Conservation (phyloP, 441 rosid species). For the Codiaeum variegatum region DNA sequence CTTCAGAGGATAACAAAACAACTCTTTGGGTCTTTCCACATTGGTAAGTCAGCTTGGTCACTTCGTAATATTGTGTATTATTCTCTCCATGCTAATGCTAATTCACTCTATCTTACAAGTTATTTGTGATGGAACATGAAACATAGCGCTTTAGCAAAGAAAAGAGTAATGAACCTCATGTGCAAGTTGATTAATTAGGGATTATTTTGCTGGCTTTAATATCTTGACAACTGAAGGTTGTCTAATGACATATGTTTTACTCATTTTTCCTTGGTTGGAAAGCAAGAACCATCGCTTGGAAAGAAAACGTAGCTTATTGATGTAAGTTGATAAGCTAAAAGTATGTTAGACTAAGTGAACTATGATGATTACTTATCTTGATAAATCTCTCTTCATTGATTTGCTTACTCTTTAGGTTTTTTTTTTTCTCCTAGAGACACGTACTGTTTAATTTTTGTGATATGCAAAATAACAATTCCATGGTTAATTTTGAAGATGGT, state of each 20-base stretch:
- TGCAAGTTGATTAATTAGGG: not conserved
- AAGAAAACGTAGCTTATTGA: too few relatives aligned
- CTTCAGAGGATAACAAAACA: conserved; percentile 77
- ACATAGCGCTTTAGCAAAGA: not conserved
- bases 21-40: conserved; percentile 65
- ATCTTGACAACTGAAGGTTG: not conserved
- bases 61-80: not conserved
- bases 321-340: too few relatives aligned
- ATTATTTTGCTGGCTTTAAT: not conserved
- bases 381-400: not conserved
- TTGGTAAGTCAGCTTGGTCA: conserved; percentile 44
- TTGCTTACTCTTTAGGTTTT: not conserved
- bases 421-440: not conserved
- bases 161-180: not conserved
- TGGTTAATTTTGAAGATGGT: conserved; percentile 3
- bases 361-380: too few relatives aligned
- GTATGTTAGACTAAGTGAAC: too few relatives aligned
- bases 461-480: not conserved
- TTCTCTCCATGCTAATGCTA: not conserved
- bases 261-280: not conserved
- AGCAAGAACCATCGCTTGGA: not conserved
- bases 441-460: not conserved
- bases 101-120: not conserved
- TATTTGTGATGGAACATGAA: not conserved
- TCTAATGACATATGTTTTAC: not conserved